Base-by-base conservation (phyloP, 306 rosid genomes). In the Vachellia pachyceras region DNA sequence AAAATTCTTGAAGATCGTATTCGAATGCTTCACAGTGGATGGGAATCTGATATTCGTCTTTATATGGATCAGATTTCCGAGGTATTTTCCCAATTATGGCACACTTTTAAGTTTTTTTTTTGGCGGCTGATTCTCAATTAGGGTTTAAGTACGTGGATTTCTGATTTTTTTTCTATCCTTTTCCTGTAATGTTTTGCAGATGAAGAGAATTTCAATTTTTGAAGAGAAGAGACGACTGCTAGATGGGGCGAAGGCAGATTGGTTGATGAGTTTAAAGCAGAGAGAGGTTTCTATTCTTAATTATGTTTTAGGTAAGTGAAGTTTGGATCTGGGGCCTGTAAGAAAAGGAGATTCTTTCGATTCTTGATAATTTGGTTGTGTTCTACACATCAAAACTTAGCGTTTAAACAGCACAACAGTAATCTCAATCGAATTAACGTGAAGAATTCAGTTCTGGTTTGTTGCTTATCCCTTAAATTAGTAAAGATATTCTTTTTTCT, bases 251-350 rank as follows among this genome's bases (percentile, higher is more conserved):
- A 89, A 88, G 83, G 83, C 84, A 17, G 90, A 90, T 60, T 82
- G 87, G 82, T 71, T 68, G 49, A 54, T 82, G 79, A 84, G 93
- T 80, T 78, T 76, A 80, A 90, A 88, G 91, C 82, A 83, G 42
- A 83, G 86, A 82, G 94, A 92, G 54, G 85, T 80, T 69, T 73
- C 52, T 52, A 6, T 87, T 65, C 13, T 75, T 37, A 89, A 86
- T 84, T 76, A 87, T 82, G 71, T 67, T 72, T 77, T 85, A 84
- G 99, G 99, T 93, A 14, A 60, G 88, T 83, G n/a, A 79, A 75
- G 23, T 82, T 39, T 1, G 54, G 44, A 25, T 72, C 37, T 36
- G 44, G 20, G 39, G 74, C 58, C 64, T 75, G 55, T 73, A 10
- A 40, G 67, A 61, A 67, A 60, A 44, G 49, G 50, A 1, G 52